Evolutionary conservation across 2,329 filamentous ascomycete species (phyloP).

Genomic region (Teratosphaeriaceae sp.): DNA sequence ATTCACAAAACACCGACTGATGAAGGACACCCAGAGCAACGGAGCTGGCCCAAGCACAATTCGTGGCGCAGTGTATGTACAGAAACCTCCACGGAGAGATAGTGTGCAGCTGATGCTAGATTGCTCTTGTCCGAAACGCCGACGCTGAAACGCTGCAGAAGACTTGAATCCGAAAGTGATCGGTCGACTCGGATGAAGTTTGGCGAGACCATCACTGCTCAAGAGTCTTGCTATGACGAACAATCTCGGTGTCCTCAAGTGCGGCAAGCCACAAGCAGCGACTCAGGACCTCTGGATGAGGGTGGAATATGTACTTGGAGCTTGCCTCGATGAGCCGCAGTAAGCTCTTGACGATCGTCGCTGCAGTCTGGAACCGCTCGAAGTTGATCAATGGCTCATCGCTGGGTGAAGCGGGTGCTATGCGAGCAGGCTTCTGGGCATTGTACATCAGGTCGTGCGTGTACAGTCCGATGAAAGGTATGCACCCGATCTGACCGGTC

Average conservation of each 20-base stretch:
- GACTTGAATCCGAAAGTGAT: too few relatives aligned
- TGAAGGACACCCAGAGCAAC: too few relatives aligned
- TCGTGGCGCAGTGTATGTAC: too few relatives aligned
- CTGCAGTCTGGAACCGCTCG: constrained; percentile 70
- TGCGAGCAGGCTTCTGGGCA: constrained; percentile 68
- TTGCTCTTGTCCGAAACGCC: constrained; percentile 4
- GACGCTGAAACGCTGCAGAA: constrained; percentile 5
- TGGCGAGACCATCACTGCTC: too few relatives aligned
- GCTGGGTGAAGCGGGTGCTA: constrained; percentile 41
- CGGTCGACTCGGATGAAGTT: too few relatives aligned
- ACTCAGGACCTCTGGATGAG: constrained; percentile 70
- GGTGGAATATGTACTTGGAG: constrained; percentile 64
- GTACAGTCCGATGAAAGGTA: constrained; percentile 75
- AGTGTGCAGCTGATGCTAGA: neutral
- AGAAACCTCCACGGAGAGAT: too few relatives aligned
- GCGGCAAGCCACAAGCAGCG: constrained; percentile 82
- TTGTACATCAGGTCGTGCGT: constrained; percentile 81
- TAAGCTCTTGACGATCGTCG: constrained; percentile 71
- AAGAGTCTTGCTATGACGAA: constrained; percentile 22
- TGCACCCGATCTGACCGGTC: constrained; percentile 61
- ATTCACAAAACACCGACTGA: too few relatives aligned
- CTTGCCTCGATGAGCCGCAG: constrained; percentile 73
- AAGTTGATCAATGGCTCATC: constrained; percentile 73
- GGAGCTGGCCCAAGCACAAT: too few relatives aligned
- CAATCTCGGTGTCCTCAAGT: constrained; percentile 67